phyloP scores from a whole-genome alignment of 768 basidiomycete genomes.

The Tulasnella sp. region DNA sequence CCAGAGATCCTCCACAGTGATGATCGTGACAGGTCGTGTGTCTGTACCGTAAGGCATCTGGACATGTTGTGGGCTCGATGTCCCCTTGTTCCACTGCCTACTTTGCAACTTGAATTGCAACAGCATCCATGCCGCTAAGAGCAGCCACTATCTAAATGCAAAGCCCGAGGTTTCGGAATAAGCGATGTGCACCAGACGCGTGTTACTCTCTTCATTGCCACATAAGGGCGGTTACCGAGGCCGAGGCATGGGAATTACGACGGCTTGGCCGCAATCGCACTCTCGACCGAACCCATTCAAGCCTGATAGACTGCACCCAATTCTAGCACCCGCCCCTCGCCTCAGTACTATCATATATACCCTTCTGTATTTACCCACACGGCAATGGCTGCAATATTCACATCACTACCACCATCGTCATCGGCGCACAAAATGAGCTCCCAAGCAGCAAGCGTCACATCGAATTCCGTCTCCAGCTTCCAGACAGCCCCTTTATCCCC shows the following conservation, averaged over 20 bases:
- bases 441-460: slow-evolving; percentile 4
- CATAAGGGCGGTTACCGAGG: background rate
- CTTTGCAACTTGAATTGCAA: too few relatives aligned
- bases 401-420: background rate
- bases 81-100: too few relatives aligned
- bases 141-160: too few relatives aligned
- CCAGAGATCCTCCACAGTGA: too few relatives aligned
- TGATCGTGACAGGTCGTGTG: too few relatives aligned
- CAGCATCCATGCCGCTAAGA: too few relatives aligned
- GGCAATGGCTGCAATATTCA: background rate
- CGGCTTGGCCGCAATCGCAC: background rate
- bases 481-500: slow-evolving; percentile 12
- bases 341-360: background rate
- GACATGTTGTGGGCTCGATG: too few relatives aligned
- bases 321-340: background rate
- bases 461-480: slow-evolving; percentile 10
- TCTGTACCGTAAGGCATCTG: too few relatives aligned
- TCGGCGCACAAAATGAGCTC: background rate
- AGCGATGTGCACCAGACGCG: too few relatives aligned
- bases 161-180: too few relatives aligned
- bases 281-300: slow-evolving; percentile 5
- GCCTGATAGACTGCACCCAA: background rate
- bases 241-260: background rate
- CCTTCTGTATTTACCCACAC: background rate
- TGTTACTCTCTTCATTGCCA: background rate